Evolutionary conservation across 495 filamentous ascomycete species (phyloP).

Genomic region (Aspergillus ostianus): DNA sequence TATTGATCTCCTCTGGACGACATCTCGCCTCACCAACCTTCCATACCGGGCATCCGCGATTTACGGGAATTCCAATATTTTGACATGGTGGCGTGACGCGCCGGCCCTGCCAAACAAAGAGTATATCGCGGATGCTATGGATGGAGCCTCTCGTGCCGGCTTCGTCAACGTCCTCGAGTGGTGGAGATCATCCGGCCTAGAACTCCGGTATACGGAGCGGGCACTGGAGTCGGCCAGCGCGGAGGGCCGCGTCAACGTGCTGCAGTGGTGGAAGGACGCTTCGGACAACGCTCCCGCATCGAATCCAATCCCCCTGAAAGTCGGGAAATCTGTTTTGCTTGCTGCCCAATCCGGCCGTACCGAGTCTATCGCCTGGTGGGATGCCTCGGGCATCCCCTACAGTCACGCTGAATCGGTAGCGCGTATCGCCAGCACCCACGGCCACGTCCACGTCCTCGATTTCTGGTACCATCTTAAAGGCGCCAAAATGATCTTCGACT

Average conservation of each 20-base stretch:
- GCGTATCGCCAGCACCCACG: conserved; percentile 78
- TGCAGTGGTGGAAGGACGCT: conserved; percentile 87
- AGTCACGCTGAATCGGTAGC: conserved; percentile 74
- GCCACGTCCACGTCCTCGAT: conserved; percentile 81
- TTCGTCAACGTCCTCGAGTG: conserved; percentile 84
- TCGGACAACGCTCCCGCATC: conserved; percentile 30
- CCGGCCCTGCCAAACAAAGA: conserved; percentile 77
- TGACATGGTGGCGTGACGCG: conserved; percentile 84
- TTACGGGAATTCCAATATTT: conserved; percentile 78
- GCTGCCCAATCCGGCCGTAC: conserved; percentile 77
- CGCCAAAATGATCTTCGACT: conserved; percentile 83
- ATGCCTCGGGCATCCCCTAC: conserved; percentile 68
- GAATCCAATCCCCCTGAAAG: conserved; percentile 59
- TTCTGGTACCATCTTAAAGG: conserved; percentile 77
- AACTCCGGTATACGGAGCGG: conserved; percentile 78
- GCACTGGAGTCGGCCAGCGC: conserved; percentile 83
- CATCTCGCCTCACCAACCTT: conserved; percentile 75
- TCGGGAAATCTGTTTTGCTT: conserved; percentile 74
- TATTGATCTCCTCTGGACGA: conserved; percentile 76
- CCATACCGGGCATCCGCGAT: conserved; percentile 82
- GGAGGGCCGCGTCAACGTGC: conserved; percentile 75
- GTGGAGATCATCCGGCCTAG: conserved; percentile 81
- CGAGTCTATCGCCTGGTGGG: conserved; percentile 78
- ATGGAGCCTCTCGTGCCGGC: conserved; percentile 79
- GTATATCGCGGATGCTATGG: conserved; percentile 74